Base-by-base conservation (phyloP, 2,329 filamentous ascomycete genomes). In the Colletotrichum theobromicola region DNA sequence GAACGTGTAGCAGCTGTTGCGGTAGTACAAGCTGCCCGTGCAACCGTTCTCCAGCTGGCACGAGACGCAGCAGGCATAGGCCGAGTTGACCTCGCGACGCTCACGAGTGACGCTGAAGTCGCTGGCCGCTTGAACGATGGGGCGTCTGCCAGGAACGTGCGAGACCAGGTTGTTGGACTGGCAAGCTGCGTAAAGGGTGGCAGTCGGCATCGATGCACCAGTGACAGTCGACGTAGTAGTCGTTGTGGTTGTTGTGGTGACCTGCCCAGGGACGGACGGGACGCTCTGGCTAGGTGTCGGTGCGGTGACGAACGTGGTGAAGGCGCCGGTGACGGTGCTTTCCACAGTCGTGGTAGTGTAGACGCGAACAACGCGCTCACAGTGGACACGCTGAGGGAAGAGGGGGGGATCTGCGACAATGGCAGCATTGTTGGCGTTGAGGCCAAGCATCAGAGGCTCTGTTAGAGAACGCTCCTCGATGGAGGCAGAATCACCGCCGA, bases 151-250 rank as follows among this genome's bases (percentile, higher is more conserved):
- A n/a, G 34, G 34, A 15, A 28, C 66, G 26, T 34, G 28, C 26
- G 34, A 61, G 24, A 50, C 68, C 18, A 72, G n/a, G 30, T 75
- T 75, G 42, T 72, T 18, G 18, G 32, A 15, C 55, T 75, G 57
- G 26, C 72, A 75, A 18, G 72, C 72, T 21, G 60, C 37, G 72
- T 75, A 75, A 7, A 60, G 57, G 5, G 72, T 75, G 26, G 21
- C 50, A 18, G 68, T 75, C 21, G 72, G 32, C 12, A 53, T 21
- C 30, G 34, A 62, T 34, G 13, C 61, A 66, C 10, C 35, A 28
- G 72, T 71, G n/a, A 42, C 46, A 7, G 72, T 74, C 13, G 30
- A 37, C 10, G 70, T 73, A 13, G 24, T 42, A 13, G 28, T 64
- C 12, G 67, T 74, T 28, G 67, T 71, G 24, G 55, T 32, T n/a